phyloP scores from a whole-genome alignment of 768 basidiomycete genomes.

The Grammothele lineata region DNA sequence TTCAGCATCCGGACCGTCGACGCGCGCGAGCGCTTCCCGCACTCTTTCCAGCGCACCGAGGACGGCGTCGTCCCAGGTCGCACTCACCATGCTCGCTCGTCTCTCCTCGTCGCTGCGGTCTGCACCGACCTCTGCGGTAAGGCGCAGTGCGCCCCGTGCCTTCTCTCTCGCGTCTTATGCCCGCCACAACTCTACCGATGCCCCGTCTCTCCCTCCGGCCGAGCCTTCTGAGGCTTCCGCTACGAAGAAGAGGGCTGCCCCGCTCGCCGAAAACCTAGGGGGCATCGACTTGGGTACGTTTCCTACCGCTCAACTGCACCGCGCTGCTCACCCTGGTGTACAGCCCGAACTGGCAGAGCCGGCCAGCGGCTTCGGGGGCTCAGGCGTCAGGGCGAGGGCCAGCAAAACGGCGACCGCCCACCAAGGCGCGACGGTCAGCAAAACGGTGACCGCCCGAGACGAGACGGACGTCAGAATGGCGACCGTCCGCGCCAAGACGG shows the following conservation, averaged over 20 bases:
- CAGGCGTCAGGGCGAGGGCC: too few species aligned
- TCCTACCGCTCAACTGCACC: too few species aligned
- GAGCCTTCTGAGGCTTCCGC: background rate
- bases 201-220: background rate
- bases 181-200: slow-evolving; percentile 11
- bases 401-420: too few species aligned
- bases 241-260: slow-evolving; percentile 14
- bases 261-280: slow-evolving; percentile 16
- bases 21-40: background rate
- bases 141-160: background rate
- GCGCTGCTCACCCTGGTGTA: too few species aligned
- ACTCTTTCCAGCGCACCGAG: background rate
- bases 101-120: slow-evolving; percentile 6
- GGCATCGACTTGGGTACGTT: slow-evolving; percentile 1
- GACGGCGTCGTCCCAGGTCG: background rate
- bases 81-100: slow-evolving; percentile 9
- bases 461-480: too few species aligned
- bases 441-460: too few species aligned
- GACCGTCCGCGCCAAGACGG: too few species aligned
- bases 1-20: background rate
- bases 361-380: too few species aligned
- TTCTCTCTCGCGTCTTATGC: background rate
- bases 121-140: background rate
- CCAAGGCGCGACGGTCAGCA: too few species aligned
- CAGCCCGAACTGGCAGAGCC: too few species aligned